phyloP scores from a whole-genome alignment of 176 grass and related monocot species.

The Zizania latifolia region DNA sequence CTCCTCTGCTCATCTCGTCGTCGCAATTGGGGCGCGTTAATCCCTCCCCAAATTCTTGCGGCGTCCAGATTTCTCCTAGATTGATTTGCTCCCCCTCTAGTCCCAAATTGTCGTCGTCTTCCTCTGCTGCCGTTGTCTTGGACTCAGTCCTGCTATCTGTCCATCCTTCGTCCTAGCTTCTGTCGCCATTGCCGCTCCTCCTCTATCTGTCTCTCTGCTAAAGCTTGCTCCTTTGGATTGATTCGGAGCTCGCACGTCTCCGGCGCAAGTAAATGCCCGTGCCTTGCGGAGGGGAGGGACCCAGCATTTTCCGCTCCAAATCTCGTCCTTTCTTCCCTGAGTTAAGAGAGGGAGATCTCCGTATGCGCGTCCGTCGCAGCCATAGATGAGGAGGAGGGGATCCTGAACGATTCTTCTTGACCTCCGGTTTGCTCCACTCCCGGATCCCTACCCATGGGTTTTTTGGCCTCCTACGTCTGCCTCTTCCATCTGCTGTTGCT shows the following conservation, averaged over 20 bases:
- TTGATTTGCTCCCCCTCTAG: not conserved
- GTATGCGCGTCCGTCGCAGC: not conserved
- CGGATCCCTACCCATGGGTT: not conserved
- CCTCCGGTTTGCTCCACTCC: not conserved
- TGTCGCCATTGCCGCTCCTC: conserved; percentile 26
- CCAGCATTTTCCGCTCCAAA: conserved; percentile 1
- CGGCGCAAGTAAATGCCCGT: conserved; percentile 49
- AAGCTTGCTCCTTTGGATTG: not conserved
- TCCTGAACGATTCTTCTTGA: no score
- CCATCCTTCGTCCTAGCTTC: conserved; percentile 8
- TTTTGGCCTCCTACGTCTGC: not conserved
- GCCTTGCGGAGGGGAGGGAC: conserved; percentile 21
- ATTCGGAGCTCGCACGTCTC: not conserved
- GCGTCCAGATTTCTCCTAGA: conserved; percentile 18
- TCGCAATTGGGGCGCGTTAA: conserved; percentile 15
- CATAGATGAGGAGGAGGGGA: not conserved
- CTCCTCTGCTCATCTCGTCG: no score
- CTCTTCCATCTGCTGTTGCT: conserved; percentile 16
- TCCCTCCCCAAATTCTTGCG: not conserved
- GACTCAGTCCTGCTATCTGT: not conserved
- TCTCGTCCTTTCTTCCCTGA: conserved; percentile 7
- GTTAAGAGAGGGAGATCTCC: conserved; percentile 14
- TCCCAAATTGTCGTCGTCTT: not conserved
- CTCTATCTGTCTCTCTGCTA: not conserved
- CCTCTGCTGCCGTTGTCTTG: not conserved